Base-by-base conservation (phyloP, 768 basidiomycete genomes). In the Pleurotus cornucopiae region DNA sequence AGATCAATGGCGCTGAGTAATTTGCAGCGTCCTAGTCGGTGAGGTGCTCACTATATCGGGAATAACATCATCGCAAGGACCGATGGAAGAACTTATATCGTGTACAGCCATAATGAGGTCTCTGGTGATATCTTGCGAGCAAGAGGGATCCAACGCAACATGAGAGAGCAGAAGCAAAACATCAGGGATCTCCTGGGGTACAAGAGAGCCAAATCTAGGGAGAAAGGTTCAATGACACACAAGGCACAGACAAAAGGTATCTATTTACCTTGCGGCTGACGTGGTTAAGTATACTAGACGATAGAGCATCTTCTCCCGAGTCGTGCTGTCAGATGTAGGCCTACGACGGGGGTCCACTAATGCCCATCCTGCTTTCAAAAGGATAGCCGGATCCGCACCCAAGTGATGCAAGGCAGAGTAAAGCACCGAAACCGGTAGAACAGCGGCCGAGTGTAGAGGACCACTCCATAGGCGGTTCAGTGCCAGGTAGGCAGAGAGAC, bases 81-180 rank as follows among this genome's bases (percentile, higher is more conserved):
- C 72, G 16, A 82, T 61, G 26, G 69, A 70, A 23, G 67, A 67
- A 58, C 80, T 83, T 37, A 84, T 59, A 20, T 64, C 61, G 47
- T 86, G 76, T 40, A 86, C 66, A 1, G 78, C 72, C 5, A 69
- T 60, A 45, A 74, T 74, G 45, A 87, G 67, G 5, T 81, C 81
- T 21, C 65, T 69, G 54, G 67, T 71, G 6, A 84, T 69, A 12
- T 79, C 76, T 3, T 66, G 62, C 1, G 76, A 67, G 30, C 77
- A 77, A 11, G 73, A 67, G 1, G 73, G 66, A 61, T 90, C 88
- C 58, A 87, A 75, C 2, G 74, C 84, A 23, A 90, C 64, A 2
- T 85, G 68, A 3, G 85, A 58, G 41, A 91, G 60, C 2, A 73
- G 67, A 48, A 82, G 60, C 6, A 85, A 60, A 18, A 85, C 63